These are phyloP conservation scores for Termitomyces sp. DNA, from an alignment of 768 basidiomycete species.

Conservation along the genomic window DNA sequence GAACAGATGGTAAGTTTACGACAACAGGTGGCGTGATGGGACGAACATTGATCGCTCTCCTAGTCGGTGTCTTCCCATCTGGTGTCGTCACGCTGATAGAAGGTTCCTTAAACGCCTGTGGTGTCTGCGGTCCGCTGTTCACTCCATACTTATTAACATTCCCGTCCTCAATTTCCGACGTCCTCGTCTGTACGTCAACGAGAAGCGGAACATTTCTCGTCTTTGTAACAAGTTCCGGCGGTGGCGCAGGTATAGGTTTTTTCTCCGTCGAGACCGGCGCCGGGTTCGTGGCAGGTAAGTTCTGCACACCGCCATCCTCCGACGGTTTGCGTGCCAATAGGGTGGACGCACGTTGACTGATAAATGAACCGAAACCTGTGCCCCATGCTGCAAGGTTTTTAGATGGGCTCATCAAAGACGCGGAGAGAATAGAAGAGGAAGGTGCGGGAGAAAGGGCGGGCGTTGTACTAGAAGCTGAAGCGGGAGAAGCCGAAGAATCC, in stretches of 20 bases:
- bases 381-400: slow-evolving; percentile 16
- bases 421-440: slow-evolving; percentile 1
- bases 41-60: not conserved
- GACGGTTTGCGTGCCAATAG: slow-evolving; percentile 12
- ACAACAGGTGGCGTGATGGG: slow-evolving; percentile 1
- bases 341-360: slow-evolving; percentile 14
- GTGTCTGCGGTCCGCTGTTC: slow-evolving; percentile 6
- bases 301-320: slow-evolving; percentile 2
- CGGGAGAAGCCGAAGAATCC: not conserved
- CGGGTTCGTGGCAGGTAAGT: not conserved
- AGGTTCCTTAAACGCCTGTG: slow-evolving; percentile 7
- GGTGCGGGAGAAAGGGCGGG: slow-evolving; percentile 7
- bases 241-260: not conserved
- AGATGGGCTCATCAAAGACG: slow-evolving; percentile 9
- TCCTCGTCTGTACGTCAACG: not conserved
- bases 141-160: slow-evolving; percentile 1
- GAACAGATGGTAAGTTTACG: not conserved
- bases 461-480: not conserved
- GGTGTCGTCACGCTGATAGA: slow-evolving; percentile 4
- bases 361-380: slow-evolving; percentile 15
- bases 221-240: slow-evolving; percentile 4
- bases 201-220: slow-evolving; percentile 1
- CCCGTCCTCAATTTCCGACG: not conserved
- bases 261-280: not conserved
- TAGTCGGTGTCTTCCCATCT: not conserved